A percentile compares a stretch with the other conserved stretches of the same genome.
Evolutionary conservation across 345 rosid genomes (phyloP).

Genomic region (Boechera divaricarpa): DNA sequence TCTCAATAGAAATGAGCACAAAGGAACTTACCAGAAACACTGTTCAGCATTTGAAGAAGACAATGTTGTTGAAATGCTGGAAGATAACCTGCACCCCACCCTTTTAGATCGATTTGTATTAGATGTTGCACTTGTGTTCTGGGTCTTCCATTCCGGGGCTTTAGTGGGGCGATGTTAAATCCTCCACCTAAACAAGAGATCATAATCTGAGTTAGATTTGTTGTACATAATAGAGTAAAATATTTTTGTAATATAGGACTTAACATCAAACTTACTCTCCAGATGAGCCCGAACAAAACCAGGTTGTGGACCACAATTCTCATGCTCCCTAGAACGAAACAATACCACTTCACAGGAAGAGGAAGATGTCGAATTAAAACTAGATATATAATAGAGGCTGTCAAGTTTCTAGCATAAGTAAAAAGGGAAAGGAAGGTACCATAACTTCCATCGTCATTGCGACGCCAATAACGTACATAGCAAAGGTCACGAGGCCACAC

Average conservation of each 20-base stretch:
- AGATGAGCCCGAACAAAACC: constrained; percentile 98
- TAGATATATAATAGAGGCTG: constrained; percentile 21
- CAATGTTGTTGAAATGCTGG: constrained; percentile 97
- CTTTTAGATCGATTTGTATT: constrained; percentile 97
- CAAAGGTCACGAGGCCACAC: constrained; percentile 99
- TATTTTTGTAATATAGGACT: constrained; percentile 3
- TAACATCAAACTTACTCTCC: constrained; percentile 69
- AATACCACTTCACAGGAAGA: constrained; percentile 75
- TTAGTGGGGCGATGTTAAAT: constrained; percentile 87
- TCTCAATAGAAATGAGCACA: constrained; percentile 13
- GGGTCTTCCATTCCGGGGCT: constrained; percentile 82
- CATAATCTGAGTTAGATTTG: not conserved
- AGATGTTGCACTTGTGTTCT: constrained; percentile 96
- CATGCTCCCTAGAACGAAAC: constrained; percentile 98
- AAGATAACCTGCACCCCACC: constrained; percentile 92
- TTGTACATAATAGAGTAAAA: not conserved
- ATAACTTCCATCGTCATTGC: constrained; percentile 99
- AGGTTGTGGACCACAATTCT: constrained; percentile 91
- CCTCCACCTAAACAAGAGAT: constrained; percentile 83
- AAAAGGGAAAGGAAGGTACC: constrained; percentile 55
- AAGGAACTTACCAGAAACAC: constrained; percentile 82
- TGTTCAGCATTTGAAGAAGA: constrained; percentile 97
- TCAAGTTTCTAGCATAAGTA: constrained; percentile 14
- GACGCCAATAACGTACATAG: constrained; percentile 98
- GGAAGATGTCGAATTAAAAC: constrained; percentile 29